These are phyloP conservation scores for Laguncularia racemosa DNA, from an alignment of 345 rosid genomes.

Conservation along the genomic window DNA sequence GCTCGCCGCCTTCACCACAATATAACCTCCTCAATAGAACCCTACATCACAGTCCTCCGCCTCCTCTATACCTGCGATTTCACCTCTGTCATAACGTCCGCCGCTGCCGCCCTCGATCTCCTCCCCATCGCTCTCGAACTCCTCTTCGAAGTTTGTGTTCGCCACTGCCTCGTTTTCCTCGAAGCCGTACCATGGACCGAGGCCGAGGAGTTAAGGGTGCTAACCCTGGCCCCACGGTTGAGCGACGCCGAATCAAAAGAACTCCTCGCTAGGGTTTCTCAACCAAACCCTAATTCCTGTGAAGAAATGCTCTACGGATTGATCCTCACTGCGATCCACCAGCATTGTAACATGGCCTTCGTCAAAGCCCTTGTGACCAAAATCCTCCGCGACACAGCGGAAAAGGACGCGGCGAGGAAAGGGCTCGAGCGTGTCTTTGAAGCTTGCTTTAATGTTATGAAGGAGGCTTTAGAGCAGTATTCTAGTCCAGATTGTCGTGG, in stretches of 20 bases:
- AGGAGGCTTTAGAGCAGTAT: conserved; percentile 61
- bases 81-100: conserved; percentile 24
- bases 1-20: conserved; percentile 16
- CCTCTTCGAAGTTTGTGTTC: conserved; percentile 56
- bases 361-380: conserved; percentile 63
- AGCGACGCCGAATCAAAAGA: conserved; percentile 43
- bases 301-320: conserved; percentile 61
- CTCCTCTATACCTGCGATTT: conserved; percentile 51
- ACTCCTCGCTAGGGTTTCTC: conserved; percentile 45
- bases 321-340: conserved; percentile 39
- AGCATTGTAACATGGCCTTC: conserved; percentile 42
- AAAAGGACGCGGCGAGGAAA: conserved; percentile 40
- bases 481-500: conserved; percentile 67
- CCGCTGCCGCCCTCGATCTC: conserved; percentile 42
- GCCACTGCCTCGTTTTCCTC: conserved; percentile 35
- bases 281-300: conserved; percentile 24
- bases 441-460: conserved; percentile 46
- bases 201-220: conserved; percentile 49
- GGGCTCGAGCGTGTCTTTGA: conserved; percentile 52
- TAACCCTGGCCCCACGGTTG: conserved; percentile 35
- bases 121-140: conserved; percentile 52
- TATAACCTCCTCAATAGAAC: conserved; percentile 21
- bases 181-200: conserved; percentile 76
- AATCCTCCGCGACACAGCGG: conserved; percentile 48
- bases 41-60: conserved; percentile 33